Evolutionary conservation across 2,329 filamentous ascomycete genomes (phyloP), one percentile per base, ranked within the genome.

Genomic region (Aspergillus fumigatiaffinis): DNA sequence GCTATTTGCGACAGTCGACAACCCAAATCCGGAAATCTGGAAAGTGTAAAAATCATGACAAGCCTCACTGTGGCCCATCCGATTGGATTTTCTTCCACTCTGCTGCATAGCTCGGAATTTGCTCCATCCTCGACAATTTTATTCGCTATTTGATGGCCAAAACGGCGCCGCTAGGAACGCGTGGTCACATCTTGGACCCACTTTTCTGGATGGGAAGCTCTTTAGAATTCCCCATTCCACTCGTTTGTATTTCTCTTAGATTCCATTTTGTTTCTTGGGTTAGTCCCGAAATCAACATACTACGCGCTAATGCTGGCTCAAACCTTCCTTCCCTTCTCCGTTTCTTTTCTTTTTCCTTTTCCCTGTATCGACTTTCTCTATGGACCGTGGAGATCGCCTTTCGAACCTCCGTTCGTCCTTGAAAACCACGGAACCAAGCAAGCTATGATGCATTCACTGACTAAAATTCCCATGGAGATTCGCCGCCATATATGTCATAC

Each of bases 91-190:
- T 52, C 29, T 50, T 48, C 55, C 55, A 59, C 53, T 52, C 54
- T 59, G 56, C 55, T 57, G 54, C 56, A 62, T 38, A 53, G 55
- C 50, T 51, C 52, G 55, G 57, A 50, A 53, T 53, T 38, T 55
- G 20, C 54, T 46, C 60, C 62, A 60, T 53, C 32, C 1, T 1
- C 17, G 3, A 17, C 17, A 23, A 35, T 53, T 6, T 60, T 47
- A 62, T 61, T 64, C 49, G 63, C 38, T 38, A 10, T 23, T 21
- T 28, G 20, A 52, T 20, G 41, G 12, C 17, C 50, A 51, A 63
- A 65, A 65, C 62, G 63, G 63, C 52, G 60, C 58, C 62, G 60
- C 62, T 61, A 63, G 63, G 58, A 61, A 63, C 54, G 61, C 59
- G 54, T 52, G 53, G 60, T 25, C 46, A 60, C 29, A 14, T 32